Conservation (phyloP, 192 early-diverging fungal genomes). For the Entomortierella lignicola region DNA sequence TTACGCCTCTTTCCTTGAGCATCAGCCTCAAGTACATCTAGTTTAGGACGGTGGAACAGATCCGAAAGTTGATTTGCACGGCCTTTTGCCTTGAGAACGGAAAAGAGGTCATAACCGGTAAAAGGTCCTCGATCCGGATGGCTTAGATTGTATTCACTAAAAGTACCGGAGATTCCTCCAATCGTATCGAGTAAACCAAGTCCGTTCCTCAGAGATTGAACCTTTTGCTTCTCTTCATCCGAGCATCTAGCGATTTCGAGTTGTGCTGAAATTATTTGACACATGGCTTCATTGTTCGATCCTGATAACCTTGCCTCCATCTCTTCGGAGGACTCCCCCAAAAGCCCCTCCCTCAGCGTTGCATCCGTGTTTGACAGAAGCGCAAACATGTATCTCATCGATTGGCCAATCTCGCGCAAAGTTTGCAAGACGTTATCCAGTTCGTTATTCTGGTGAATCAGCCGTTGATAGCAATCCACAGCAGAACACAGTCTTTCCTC, state of each 20-base stretch:
- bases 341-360: no score
- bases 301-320: no score
- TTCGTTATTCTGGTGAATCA: background rate
- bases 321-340: no score
- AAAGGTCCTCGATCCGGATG: background rate
- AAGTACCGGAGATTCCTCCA: background rate
- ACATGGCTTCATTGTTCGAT: no score
- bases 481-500: background rate
- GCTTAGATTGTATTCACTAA: background rate
- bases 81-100: background rate
- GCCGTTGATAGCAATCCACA: background rate
- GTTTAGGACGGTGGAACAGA: background rate
- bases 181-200: background rate
- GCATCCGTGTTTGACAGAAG: no score
- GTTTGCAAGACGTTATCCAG: background rate
- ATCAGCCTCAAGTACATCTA: background rate
- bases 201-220: background rate
- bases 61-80: background rate
- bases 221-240: no score
- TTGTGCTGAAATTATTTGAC: no score
- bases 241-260: no score
- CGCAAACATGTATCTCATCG: background rate
- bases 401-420: background rate
- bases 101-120: background rate
- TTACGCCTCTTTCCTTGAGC: background rate